Percentiles rank a stretch among this genome's conserved stretches.
Conservation (phyloP, 306 rosid species). For the Geum urbanum region DNA sequence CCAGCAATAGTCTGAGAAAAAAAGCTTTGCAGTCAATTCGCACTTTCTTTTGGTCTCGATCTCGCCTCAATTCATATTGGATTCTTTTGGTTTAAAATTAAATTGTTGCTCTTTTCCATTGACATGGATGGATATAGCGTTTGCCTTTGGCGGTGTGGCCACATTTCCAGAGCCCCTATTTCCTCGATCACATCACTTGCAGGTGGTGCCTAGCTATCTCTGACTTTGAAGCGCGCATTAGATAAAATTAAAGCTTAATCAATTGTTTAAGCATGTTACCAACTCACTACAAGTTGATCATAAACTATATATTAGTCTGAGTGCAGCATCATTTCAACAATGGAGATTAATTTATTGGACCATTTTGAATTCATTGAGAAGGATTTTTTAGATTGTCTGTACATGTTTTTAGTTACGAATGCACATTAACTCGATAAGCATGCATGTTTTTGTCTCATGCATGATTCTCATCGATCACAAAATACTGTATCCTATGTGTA, state of each 20-base stretch:
- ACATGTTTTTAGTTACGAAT: too few relatives aligned
- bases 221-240: background rate
- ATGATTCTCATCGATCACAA: too few relatives aligned
- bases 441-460: too few relatives aligned
- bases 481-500: too few relatives aligned
- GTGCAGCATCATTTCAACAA: background rate
- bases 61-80: slow-evolving; percentile 27
- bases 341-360: too few relatives aligned
- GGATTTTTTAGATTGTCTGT: too few relatives aligned
- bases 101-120: background rate
- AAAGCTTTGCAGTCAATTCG: background rate
- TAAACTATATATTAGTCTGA: background rate
- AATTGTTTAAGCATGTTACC: background rate
- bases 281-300: background rate
- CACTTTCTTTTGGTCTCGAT: slow-evolving; percentile 21
- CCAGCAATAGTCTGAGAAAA: background rate
- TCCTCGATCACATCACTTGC: slow-evolving; percentile 20
- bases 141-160: background rate
- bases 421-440: too few relatives aligned
- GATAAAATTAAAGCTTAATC: background rate
- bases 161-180: slow-evolving; percentile 15
- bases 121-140: slow-evolving; percentile 16
- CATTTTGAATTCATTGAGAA: too few relatives aligned
- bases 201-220: slow-evolving; percentile 1
- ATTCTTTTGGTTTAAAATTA: slow-evolving; percentile 17